Conservation (phyloP, 192 early-diverging fungal species). For the Coemansia sp. region DNA sequence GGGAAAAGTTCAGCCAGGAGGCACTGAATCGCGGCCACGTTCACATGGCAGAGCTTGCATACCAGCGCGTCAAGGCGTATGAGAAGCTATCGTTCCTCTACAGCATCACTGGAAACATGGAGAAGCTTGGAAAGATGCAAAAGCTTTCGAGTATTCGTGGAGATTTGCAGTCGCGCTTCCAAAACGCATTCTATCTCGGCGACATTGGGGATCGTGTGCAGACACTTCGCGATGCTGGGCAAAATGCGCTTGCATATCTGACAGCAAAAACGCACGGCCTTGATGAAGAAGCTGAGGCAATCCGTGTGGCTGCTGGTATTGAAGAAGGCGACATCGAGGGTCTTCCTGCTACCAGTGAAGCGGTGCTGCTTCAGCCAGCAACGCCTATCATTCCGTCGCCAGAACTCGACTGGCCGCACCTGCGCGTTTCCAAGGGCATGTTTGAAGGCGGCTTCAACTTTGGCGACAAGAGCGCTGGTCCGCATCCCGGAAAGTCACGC, state of each 20-base stretch:
- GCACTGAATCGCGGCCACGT: conserved; percentile 86
- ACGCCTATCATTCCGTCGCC: conserved; percentile 69
- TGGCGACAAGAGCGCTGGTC: conserved; percentile 52
- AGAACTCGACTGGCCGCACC: conserved; percentile 91
- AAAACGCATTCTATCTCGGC: conserved; percentile 89
- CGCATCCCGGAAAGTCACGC: conserved; percentile 50
- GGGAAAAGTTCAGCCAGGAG: conserved; percentile 86
- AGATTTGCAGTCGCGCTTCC: conserved; percentile 87
- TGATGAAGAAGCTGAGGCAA: conserved; percentile 78
- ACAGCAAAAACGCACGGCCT: conserved; percentile 90
- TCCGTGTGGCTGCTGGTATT: conserved; percentile 72
- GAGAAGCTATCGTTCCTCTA: conserved; percentile 96
- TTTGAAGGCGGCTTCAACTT: conserved; percentile 76
- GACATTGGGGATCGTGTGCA: conserved; percentile 90
- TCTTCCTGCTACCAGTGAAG: conserved; percentile 31
- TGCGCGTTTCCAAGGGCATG: conserved; percentile 79
- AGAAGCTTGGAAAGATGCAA: conserved; percentile 93
- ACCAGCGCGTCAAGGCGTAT: conserved; percentile 89
- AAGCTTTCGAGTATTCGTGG: conserved; percentile 87
- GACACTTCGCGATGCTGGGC: conserved; percentile 82
- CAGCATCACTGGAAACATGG: conserved; percentile 84
- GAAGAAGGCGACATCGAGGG: conserved; percentile 59
- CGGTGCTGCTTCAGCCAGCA: conserved; percentile 65
- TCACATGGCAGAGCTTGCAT: conserved; percentile 84
- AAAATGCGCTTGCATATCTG: conserved; percentile 88